Base-by-base conservation (phyloP, 1,139 yeast genomes). In the Magnusiomyces sp. region DNA sequence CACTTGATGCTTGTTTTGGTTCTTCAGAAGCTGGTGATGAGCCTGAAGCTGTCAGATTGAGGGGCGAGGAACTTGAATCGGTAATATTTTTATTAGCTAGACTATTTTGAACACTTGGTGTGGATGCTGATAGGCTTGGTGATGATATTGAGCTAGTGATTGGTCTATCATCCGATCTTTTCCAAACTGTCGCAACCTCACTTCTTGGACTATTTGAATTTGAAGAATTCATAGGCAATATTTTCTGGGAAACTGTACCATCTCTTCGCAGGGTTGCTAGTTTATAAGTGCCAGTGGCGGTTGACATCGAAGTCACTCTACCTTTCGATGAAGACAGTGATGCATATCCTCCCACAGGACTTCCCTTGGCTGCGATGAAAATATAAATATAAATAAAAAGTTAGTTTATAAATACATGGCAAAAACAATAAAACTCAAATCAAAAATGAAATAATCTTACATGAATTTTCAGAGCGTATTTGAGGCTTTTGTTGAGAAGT, bases 211-310 rank as follows among this genome's bases (percentile, higher is more conserved):
- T 39, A 19, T 20, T 41, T 2, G 49, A 31, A 36, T 42, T 41
- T 3, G 46, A 34, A n/a, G 46, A 19, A 10, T 14, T 11, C 23
- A 20, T 11, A 39, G 29, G 20, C 16, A 20, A 19, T 6, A 46
- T 40, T 42, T 42, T 43, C n/a, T 38, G 40, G 17, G 39, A 42
- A 13, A 46, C 33, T 13, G 46, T 34, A 34, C 40, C 4, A 7
- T 43, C 46, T 16, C 46, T 19, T 16, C 37, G 23, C 60, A 65
- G 60, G 3, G 68, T 60, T 2, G 62, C 65, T 45, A 67, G 59
- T 48, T 64, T 67, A 53, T 60, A 65, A 5, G 66, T 56, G 10
- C 70, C 70, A 0, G 68, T 58, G 9, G 66, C 60, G 5, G 70
- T 63, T 10, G 69, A 57, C 40, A 48, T 40, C 37, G 47, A 50